Evolutionary conservation across 2,329 filamentous ascomycete genomes (phyloP), one percentile per base, ranked within the genome.

Genomic region (Diaporthe sp.): DNA sequence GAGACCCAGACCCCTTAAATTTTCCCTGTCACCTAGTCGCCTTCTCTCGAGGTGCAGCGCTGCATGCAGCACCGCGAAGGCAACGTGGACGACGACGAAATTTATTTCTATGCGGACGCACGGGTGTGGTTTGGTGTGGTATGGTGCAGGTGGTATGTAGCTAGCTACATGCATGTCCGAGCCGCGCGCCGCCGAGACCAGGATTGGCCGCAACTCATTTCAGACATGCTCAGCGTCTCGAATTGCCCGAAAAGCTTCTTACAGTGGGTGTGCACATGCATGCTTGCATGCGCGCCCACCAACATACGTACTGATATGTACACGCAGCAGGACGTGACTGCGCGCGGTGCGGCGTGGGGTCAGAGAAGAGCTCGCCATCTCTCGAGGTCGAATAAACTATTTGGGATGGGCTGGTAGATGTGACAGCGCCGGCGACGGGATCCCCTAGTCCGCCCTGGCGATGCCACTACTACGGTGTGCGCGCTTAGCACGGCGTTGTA

Each of bases 1-100:
- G 58, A 74, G 72, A 71, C 42, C 66, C 67, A 61, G 72, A 50
- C 38, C 67, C 74, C 74, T 72, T 76, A 74, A 74, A 76, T 72
- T 72, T 72, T 72, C 69, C 55, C 45, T 30, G 19, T 52, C 57
- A 33, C 69, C 69, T 72, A 22, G 57, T 28, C 64, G 64, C 40
- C 60, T n/a, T 40, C n/a, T 13, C n/a, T 68, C 22, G 33, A 68
- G 47, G 64, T 50, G 30, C 45, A 52, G 64, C 30, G 45, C 45
- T 38, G 45, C 30, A 52, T 35, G 64, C 52, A 52, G 45, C 45
- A 38, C 28, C 22, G 10, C 33, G 33, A 28, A 28, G 33, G n/a
- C 45, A 40, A 25, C 33, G 30, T 40, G 45, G 33, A 40, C 13
- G 47, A 54, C 45, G 35, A 54, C 64, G 4, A 58, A 17, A 7